phyloP scores from a whole-genome alignment of 2,329 filamentous ascomycete species.

The Aureobasidium sp. region DNA sequence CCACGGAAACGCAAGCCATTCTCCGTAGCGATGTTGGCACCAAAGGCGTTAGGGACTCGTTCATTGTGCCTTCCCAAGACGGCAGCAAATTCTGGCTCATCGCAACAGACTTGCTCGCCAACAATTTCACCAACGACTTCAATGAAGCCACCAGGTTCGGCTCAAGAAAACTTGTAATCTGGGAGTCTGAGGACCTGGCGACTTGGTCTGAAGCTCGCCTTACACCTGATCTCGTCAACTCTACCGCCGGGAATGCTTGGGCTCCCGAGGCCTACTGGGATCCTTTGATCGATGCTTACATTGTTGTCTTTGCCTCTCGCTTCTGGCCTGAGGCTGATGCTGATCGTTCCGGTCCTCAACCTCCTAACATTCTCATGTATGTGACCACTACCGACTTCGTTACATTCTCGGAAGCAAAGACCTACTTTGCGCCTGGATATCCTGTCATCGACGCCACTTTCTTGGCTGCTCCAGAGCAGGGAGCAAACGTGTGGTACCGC shows the following conservation, averaged over 20 bases:
- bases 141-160: slow-evolving; percentile 5
- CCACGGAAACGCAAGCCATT: neutral
- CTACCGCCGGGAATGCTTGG: slow-evolving; percentile 1
- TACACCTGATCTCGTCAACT: neutral
- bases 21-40: neutral
- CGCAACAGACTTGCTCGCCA: neutral
- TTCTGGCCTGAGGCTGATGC: slow-evolving; percentile 25
- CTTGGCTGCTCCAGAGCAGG: neutral
- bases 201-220: neutral
- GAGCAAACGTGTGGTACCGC: slow-evolving; percentile 6
- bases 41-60: neutral
- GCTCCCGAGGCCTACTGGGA: slow-evolving; percentile 8
- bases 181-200: neutral
- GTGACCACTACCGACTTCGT: slow-evolving; percentile 1
- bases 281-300: neutral
- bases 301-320: neutral
- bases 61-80: slow-evolving; percentile 4
- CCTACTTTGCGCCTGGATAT: neutral
- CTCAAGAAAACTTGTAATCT: neutral
- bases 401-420: neutral
- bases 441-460: slow-evolving; percentile 1
- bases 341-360: slow-evolving; percentile 57
- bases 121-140: slow-evolving; percentile 7
- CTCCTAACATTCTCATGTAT: slow-evolving; percentile 17
- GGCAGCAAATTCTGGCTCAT: slow-evolving; percentile 5